Conservation (phyloP, 176 grass and related monocot species). For the Zoysia pacifica region DNA sequence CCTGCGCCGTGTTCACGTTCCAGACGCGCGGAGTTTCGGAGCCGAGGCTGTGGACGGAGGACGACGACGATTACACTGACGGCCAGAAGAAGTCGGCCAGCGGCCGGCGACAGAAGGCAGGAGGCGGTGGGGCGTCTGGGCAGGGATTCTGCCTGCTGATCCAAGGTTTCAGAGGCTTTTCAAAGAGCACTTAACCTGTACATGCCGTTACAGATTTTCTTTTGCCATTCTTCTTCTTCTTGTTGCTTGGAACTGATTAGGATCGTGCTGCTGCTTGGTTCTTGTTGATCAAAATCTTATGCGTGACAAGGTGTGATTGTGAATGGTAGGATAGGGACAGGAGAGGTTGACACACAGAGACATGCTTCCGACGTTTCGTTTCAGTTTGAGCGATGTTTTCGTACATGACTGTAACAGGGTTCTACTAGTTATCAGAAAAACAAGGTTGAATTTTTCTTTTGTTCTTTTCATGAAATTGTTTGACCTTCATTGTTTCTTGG, state of each 20-base stretch:
- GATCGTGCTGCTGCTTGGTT: constrained; percentile 34
- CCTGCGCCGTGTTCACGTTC: constrained; percentile 68
- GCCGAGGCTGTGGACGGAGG: constrained; percentile 45
- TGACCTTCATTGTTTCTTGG: neutral
- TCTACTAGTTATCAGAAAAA: constrained; percentile 30
- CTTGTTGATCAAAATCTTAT: constrained; percentile 11
- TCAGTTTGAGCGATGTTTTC: neutral
- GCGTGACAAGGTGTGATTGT: constrained; percentile 21
- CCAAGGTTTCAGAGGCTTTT: constrained; percentile 55
- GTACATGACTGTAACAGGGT: constrained; percentile 28
- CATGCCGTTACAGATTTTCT: constrained; percentile 32
- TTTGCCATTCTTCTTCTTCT: constrained; percentile 16
- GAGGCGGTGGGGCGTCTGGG: constrained; percentile 3
- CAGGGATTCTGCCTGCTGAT: constrained; percentile 67
- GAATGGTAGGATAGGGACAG: constrained; percentile 35
- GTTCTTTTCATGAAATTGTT: neutral
- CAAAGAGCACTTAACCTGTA: constrained; percentile 55
- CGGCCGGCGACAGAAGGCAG: constrained; percentile 32
- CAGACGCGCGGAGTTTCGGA: constrained; percentile 49
- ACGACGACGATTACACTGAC: neutral
- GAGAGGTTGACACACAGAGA: constrained; percentile 31
- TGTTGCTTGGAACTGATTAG: constrained; percentile 26
- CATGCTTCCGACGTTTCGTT: constrained; percentile 4
- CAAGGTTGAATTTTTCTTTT: constrained; percentile 5
- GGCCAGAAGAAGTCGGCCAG: constrained; percentile 22